Base-by-base conservation (phyloP, 2,329 filamentous ascomycete genomes). In the Allantophomopsis lycopodina region DNA sequence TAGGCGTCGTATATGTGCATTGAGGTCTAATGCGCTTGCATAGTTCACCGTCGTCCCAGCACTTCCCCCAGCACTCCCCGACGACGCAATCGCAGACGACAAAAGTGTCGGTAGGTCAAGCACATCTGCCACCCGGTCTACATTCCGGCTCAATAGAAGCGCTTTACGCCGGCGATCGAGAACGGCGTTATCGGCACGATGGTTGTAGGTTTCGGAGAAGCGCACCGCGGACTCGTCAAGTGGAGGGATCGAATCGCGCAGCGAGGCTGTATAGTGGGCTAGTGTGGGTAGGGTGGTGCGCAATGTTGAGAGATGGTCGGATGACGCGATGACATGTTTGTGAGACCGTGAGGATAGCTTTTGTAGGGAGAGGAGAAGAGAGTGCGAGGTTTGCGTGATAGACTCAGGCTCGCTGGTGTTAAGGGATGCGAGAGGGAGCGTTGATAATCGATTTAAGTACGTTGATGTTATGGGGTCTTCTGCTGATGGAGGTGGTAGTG, bases 1-100 rank as follows among this genome's bases (percentile, higher is more conserved):
- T 5, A 98, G 68, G 7, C 91, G 76, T 49, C 85, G 84, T 55
- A 95, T 91, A 56, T 96, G 91, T n/a, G 84, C 81, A 55, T 94
- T 83, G 2, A 98, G 69, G 58, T 98, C 91, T 28, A 98, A 68
- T 0, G 88, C 88, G 0, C 86, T 84, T 2, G 87, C 80, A 63
- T 95, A 94, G 49, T 86, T 93, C 44, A 78, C 74, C 8, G 66
- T 71, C 6, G 63, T 56, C 4, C 60, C 48, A 2, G 61, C 56
- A n/a, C 61, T 62, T 4, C n/a, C n/a, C 7, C 36, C 23, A 8
- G n/a, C 13, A 11, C 18, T 23, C 14, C 38, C 35, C 0, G 62
- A 66, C 4, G 65, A 64, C 7, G 72, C 72, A 41, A 88, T 80
- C 35, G 88, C 80, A 2, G 88, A 87, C 11, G 83, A 82, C 12